phyloP scores from a whole-genome alignment of 495 filamentous ascomycete species.

The Trichocladium antarcticum region DNA sequence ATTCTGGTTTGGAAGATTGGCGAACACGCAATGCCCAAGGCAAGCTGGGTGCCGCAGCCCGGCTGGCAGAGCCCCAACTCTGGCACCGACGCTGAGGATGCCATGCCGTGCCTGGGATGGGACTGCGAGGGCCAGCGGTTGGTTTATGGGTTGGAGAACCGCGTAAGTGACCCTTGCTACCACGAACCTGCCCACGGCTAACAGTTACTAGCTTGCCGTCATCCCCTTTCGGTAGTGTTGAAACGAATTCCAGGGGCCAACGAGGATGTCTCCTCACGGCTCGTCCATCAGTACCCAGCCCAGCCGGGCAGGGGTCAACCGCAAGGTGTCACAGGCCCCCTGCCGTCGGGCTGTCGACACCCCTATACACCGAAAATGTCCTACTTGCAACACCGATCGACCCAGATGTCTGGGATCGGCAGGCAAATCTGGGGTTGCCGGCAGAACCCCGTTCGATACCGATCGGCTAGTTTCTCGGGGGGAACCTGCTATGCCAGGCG shows the following conservation, averaged over 20 bases:
- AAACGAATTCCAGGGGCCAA: not conserved
- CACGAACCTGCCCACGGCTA: not conserved
- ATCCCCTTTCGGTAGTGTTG: constrained; percentile 34
- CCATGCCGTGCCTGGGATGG: constrained; percentile 56
- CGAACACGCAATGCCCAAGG: constrained; percentile 51
- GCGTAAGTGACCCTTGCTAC: constrained; percentile 16
- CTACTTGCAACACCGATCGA: too few relatives aligned
- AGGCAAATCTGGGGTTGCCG: too few relatives aligned
- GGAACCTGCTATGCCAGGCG: too few relatives aligned
- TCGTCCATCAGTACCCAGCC: not conserved
- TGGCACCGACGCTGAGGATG: constrained; percentile 35
- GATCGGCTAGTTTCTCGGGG: too few relatives aligned
- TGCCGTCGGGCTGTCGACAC: too few relatives aligned
- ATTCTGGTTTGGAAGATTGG: constrained; percentile 65
- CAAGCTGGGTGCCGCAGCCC: constrained; percentile 44
- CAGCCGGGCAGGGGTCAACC: too few relatives aligned
- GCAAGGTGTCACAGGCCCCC: too few relatives aligned
- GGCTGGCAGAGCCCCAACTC: constrained; percentile 43
- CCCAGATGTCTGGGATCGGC: too few relatives aligned
- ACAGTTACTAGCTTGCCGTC: constrained; percentile 23
- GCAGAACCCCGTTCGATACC: too few relatives aligned
- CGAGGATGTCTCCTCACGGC: not conserved
- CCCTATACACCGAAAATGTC: too few relatives aligned
- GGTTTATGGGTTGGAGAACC: constrained; percentile 45
- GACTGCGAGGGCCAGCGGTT: constrained; percentile 64